Percentiles rank a stretch among this genome's conserved stretches.
phyloP scores from a whole-genome alignment of 2,329 filamentous ascomycete species.

The Pyrenochaeta sp. region DNA sequence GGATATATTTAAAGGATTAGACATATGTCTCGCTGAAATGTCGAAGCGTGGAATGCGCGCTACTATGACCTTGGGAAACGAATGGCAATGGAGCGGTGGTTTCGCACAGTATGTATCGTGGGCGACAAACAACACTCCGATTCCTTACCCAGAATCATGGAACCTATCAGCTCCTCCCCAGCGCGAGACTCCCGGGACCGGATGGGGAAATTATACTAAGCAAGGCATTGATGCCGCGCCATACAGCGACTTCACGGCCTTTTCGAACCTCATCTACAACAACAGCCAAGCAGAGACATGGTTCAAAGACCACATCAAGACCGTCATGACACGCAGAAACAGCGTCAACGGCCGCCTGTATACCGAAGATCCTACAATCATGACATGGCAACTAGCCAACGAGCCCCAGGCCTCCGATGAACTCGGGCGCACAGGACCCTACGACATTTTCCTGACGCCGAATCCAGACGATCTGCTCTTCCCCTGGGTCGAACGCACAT shows the following conservation, averaged over 20 bases:
- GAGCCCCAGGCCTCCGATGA: slow-evolving; percentile 45
- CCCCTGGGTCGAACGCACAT: slow-evolving; percentile 48
- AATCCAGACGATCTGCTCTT: slow-evolving; percentile 45
- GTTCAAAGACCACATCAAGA: slow-evolving; percentile 49
- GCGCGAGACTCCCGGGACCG: slow-evolving; percentile 40
- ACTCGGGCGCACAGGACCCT: slow-evolving; percentile 34
- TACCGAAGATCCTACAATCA: slow-evolving; percentile 48
- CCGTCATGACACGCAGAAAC: slow-evolving; percentile 46
- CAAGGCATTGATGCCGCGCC: slow-evolving; percentile 42
- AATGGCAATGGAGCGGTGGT: slow-evolving; percentile 52
- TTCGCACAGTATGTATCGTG: slow-evolving; percentile 50
- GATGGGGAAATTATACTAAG: slow-evolving; percentile 51
- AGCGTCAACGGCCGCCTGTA: slow-evolving; percentile 47
- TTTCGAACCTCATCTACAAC: slow-evolving; percentile 48
- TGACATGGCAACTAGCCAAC: slow-evolving; percentile 53
- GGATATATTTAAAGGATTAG: slow-evolving; percentile 46
- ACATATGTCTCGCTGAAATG: slow-evolving; percentile 51
- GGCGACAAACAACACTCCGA: slow-evolving; percentile 44
- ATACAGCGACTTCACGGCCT: slow-evolving; percentile 37
- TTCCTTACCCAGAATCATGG: slow-evolving; percentile 50
- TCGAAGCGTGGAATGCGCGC: slow-evolving; percentile 50
- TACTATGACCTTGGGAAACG: slow-evolving; percentile 50
- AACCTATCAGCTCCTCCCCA: slow-evolving; percentile 49
- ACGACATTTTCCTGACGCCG: slow-evolving; percentile 32
- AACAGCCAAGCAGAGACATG: slow-evolving; percentile 42